Evolutionary conservation across 202 grass and related monocot genomes (phyloP).

Genomic region (Elaeis oleifera): DNA sequence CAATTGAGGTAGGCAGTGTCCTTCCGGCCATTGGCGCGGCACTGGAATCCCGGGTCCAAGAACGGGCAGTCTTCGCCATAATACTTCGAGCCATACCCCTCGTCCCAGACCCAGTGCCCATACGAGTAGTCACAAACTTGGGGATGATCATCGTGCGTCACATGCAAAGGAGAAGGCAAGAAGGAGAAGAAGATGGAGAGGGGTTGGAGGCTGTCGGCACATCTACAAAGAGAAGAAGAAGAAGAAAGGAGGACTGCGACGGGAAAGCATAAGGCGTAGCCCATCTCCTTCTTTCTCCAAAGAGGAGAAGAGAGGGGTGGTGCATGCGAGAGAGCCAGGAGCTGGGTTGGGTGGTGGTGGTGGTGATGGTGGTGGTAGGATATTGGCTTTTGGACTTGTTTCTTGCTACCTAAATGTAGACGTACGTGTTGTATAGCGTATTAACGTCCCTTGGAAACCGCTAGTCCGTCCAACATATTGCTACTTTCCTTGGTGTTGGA

Average conservation of each 20-base stretch:
- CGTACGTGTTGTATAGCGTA: no score
- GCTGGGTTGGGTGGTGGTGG: no score
- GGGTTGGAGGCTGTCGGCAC: background rate
- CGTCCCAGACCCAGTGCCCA: conserved; percentile 51
- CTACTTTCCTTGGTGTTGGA: no score
- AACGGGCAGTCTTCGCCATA: conserved; percentile 67
- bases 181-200: background rate
- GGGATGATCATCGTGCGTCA: background rate
- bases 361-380: no score
- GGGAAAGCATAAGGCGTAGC: no score
- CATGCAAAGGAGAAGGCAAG: background rate
- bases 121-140: conserved; percentile 36
- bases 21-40: conserved; percentile 38
- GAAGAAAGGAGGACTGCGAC: background rate
- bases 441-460: no score
- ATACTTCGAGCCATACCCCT: background rate
- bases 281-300: no score
- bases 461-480: no score
- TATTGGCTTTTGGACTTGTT: no score
- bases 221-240: background rate
- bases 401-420: no score
- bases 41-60: conserved; percentile 67
- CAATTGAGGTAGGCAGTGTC: conserved; percentile 34
- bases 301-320: no score
- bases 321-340: no score